These are phyloP conservation scores for Ceratobasidium sp. DNA, from an alignment of 1,284 basidiomycete genomes.

Conservation along the genomic window DNA sequence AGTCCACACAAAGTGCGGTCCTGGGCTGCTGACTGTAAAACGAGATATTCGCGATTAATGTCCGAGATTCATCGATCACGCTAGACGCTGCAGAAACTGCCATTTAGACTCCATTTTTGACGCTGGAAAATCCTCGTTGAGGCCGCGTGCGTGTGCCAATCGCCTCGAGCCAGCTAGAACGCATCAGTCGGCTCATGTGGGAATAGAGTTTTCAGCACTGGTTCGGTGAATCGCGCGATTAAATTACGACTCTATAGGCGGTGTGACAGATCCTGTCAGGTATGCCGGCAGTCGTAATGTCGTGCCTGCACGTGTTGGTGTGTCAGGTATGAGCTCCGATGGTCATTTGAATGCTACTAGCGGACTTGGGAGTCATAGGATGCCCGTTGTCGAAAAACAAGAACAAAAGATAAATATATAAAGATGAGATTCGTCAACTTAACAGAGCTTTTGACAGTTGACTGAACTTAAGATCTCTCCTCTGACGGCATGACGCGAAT, in stretches of 20 bases:
- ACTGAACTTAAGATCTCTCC: background rate
- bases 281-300: background rate
- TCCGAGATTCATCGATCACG: constrained; percentile 9
- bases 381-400: background rate
- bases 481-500: background rate
- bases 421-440: background rate
- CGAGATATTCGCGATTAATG: constrained; percentile 1
- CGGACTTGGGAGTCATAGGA: background rate
- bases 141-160: constrained; percentile 1
- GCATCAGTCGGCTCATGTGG: background rate
- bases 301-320: constrained; percentile 27
- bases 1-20: constrained; percentile 24
- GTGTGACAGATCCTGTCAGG: background rate
- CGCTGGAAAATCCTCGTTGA: background rate
- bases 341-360: background rate
- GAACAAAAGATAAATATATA: constrained; percentile 6
- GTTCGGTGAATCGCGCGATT: background rate
- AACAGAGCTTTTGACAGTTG: background rate
- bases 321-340: background rate
- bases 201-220: constrained; percentile 1
- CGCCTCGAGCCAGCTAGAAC: constrained; percentile 8
- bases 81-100: background rate
- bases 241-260: background rate
- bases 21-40: constrained; percentile 22
- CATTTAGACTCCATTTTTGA: constrained; percentile 19